Base-by-base conservation (phyloP, 1,284 basidiomycete species). In the Sphaerobolus stellatus region DNA sequence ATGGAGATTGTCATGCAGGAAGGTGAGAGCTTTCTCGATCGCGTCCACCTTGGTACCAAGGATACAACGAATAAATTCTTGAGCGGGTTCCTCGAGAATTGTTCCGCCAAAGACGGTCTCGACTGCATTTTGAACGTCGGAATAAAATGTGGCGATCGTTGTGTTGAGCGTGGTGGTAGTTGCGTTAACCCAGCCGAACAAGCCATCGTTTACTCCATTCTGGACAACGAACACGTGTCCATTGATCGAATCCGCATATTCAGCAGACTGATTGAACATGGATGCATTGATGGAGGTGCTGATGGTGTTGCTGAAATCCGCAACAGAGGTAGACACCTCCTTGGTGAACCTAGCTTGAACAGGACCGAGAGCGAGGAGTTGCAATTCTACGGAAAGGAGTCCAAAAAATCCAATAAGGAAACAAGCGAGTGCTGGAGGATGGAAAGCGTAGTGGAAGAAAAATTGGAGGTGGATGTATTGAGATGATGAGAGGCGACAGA, bases 181-280 rank as follows among this genome's bases (percentile, higher is more conserved):
- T n/a, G 78, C 81, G 64, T 97, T 93, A 49, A 98, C 86, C 95
- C 94, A 98, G 16, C 91, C 89, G 59, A 98, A 96, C 43, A 98
- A 71, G 16, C 91, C 88, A 33, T 90, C 72, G 69, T 98, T 93
- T 69, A 98, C 83, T 11, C 83, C 80, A 33, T 75, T 74, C 70
- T 98, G 88, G 49, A 92, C 78, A 25, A 64, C 63, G 40, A 81
- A 75, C 28, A 97, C 83, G 25, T 84, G 85, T 5, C 63, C 61
- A 65, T 98, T 99, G 64, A 94, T 79, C 29, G 78, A 77, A 20
- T 73, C 75, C 2, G 94, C 92, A 62, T 94, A 99, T 1, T 78
- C 68, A 5, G 80, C 65, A 8, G 90, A 93, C 62, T 92, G 86
- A 63, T 88, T 84, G 62, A 81, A 83, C 80, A 94, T 92, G 71